phyloP scores from a whole-genome alignment of 495 filamentous ascomycete species.

The Aspergillus homomorphus region DNA sequence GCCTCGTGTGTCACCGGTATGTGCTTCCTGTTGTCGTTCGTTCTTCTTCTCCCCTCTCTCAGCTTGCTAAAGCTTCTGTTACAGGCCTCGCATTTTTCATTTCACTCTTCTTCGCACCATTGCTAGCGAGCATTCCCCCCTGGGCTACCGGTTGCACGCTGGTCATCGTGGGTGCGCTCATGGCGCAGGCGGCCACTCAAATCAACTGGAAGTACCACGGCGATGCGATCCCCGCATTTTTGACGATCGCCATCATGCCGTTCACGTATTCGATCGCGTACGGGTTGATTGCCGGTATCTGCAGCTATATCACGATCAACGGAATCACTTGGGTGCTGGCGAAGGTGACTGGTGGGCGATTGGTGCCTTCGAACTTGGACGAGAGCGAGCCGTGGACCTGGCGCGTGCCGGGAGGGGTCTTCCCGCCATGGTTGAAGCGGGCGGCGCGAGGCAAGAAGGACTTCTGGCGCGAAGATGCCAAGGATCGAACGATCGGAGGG shows the following conservation, averaged over 20 bases:
- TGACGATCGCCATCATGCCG: conserved; percentile 80
- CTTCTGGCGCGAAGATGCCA: conserved; percentile 55
- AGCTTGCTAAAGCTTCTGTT: too few relatives aligned
- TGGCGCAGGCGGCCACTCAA: conserved; percentile 68
- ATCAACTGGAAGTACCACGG: conserved; percentile 83
- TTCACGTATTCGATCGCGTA: conserved; percentile 82
- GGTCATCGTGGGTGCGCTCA: conserved; percentile 76
- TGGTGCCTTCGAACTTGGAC: conserved; percentile 68
- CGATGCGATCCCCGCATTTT: conserved; percentile 75
- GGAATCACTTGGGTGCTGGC: conserved; percentile 60
- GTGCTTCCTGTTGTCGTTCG: too few relatives aligned
- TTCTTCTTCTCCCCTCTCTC: too few relatives aligned
- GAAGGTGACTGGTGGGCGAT: conserved; percentile 59
- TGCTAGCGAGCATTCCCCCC: conserved; percentile 78
- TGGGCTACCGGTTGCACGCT: conserved; percentile 84
- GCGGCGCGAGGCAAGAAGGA: conserved; percentile 61
- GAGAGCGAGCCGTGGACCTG: conserved; percentile 74
- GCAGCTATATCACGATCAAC: conserved; percentile 70
- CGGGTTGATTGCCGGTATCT: conserved; percentile 74
- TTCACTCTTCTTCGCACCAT: conserved; percentile 80
- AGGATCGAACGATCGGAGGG: conserved; percentile 11
- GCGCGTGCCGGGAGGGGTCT: conserved; percentile 61
- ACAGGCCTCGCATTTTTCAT: too few relatives aligned
- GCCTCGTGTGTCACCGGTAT: conserved; percentile 73
- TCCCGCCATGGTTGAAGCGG: conserved; percentile 66